Conservation (phyloP, 2,329 filamentous ascomycete species). For the Apiospora arundinis region DNA sequence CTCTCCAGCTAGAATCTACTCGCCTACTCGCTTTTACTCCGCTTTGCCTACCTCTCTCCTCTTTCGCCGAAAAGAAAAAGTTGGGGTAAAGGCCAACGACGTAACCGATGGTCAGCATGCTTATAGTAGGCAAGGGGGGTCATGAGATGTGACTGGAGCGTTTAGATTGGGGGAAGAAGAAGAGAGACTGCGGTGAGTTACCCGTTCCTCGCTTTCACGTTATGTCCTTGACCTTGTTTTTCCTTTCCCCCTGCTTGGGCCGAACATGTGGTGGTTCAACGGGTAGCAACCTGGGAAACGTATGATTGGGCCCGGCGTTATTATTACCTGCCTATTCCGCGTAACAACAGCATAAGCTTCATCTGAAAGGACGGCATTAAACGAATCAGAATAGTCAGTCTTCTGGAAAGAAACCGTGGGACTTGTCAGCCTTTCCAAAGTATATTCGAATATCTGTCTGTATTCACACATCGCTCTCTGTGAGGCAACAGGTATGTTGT, state of each 20-base stretch:
- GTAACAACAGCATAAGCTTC: background rate
- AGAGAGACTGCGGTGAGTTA: background rate
- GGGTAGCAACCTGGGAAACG: background rate
- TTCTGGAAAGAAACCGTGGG: background rate
- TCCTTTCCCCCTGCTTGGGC: background rate
- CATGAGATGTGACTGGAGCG: slow-evolving; percentile 24
- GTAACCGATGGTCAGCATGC: slow-evolving; percentile 17
- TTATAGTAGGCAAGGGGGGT: slow-evolving; percentile 8
- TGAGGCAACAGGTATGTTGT: background rate
- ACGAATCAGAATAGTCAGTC: background rate
- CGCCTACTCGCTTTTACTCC: background rate
- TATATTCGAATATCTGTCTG: background rate
- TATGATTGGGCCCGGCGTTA: background rate
- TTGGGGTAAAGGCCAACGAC: slow-evolving; percentile 14
- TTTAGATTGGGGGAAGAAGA: slow-evolving; percentile 26
- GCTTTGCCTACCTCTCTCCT: background rate
- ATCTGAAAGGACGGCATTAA: background rate
- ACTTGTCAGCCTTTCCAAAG: background rate
- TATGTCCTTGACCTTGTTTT: background rate
- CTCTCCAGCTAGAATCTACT: background rate
- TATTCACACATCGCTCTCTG: background rate
- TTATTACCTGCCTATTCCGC: background rate
- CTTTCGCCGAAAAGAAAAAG: background rate
- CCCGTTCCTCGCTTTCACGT: background rate
- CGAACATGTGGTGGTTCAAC: background rate